These are phyloP conservation scores for Moesziomyces parantarcticus DNA, from an alignment of 1,284 basidiomycete species.

Conservation along the genomic window DNA sequence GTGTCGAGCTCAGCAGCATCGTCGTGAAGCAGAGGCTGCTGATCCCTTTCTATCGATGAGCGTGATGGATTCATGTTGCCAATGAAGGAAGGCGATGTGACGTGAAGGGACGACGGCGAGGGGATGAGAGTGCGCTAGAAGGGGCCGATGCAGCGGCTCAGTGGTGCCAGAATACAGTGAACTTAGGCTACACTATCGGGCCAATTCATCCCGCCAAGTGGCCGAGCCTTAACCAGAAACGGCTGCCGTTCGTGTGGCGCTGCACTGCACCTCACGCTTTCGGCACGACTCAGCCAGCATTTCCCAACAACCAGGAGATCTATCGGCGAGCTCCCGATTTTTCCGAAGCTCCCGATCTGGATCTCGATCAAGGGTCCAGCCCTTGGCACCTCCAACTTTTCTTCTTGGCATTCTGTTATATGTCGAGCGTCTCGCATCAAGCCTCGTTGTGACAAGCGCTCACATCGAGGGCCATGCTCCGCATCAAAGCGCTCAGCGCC, in stretches of 20 bases:
- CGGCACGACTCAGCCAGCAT: no score
- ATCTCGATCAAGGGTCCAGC: no score
- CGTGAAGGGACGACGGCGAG: not conserved
- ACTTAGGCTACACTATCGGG: not conserved
- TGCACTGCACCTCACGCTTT: no score
- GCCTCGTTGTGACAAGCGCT: not conserved
- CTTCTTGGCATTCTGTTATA: no score
- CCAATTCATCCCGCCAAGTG: not conserved
- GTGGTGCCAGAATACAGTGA: no score
- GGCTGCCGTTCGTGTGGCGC: no score
- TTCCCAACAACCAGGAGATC: no score
- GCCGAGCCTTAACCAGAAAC: not conserved
- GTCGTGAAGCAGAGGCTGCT: conserved; percentile 37
- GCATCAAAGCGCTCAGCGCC: conserved; percentile 17
- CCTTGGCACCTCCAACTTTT: not conserved
- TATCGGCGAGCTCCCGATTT: no score
- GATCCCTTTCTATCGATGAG: conserved; percentile 24
- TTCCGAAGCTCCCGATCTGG: no score
- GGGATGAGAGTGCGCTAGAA: no score
- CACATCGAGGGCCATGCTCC: conserved; percentile 13
- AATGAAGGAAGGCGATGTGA: not conserved
- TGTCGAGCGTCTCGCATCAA: no score
- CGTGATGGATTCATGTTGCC: conserved; percentile 28
- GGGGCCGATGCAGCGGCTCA: no score
- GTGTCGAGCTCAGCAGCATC: conserved; percentile 41